phyloP scores from a whole-genome alignment of 2,329 filamentous ascomycete species.

The Aspergillus thermomutatus region DNA sequence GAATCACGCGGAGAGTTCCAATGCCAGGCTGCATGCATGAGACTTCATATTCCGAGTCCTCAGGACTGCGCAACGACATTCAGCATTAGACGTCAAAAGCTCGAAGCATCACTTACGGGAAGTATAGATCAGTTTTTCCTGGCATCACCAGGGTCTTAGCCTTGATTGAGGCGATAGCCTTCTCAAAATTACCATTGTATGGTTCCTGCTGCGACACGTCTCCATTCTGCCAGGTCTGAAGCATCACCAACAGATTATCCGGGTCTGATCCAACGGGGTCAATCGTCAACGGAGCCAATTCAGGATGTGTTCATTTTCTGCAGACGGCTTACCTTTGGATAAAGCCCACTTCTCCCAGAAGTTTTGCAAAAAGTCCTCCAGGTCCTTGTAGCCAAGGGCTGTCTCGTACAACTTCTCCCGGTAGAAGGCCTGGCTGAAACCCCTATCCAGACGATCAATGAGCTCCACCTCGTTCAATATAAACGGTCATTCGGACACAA shows the following conservation, averaged over 20 bases:
- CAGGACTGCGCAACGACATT: constrained; percentile 50
- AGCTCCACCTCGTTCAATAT: neutral
- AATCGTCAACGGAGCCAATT: neutral
- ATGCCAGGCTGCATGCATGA: constrained; percentile 57
- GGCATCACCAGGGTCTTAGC: constrained; percentile 70
- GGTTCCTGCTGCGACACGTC: constrained; percentile 67
- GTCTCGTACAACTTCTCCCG: constrained; percentile 66
- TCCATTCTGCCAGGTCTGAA: constrained; percentile 74
- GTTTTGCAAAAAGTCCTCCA: constrained; percentile 70
- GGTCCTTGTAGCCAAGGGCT: constrained; percentile 60
- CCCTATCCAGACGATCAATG: constrained; percentile 44
- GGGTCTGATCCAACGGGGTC: constrained; percentile 50
- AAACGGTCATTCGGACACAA: neutral
- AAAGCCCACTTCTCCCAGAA: constrained; percentile 76
- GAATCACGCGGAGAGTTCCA: constrained; percentile 53
- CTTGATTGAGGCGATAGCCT: constrained; percentile 66
- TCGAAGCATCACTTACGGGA: constrained; percentile 53
- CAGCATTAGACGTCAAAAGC: constrained; percentile 1
- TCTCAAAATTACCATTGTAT: constrained; percentile 64
- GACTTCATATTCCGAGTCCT: constrained; percentile 75
- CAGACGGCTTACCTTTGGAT: constrained; percentile 51
- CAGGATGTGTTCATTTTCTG: neutral
- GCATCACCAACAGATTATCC: constrained; percentile 71
- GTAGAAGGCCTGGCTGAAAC: constrained; percentile 77
- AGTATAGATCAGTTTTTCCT: constrained; percentile 72